Evolutionary conservation across 2,329 filamentous ascomycete species (phyloP), one percentile per base, ranked within the genome.

Genomic region (Fusarium lateritium): DNA sequence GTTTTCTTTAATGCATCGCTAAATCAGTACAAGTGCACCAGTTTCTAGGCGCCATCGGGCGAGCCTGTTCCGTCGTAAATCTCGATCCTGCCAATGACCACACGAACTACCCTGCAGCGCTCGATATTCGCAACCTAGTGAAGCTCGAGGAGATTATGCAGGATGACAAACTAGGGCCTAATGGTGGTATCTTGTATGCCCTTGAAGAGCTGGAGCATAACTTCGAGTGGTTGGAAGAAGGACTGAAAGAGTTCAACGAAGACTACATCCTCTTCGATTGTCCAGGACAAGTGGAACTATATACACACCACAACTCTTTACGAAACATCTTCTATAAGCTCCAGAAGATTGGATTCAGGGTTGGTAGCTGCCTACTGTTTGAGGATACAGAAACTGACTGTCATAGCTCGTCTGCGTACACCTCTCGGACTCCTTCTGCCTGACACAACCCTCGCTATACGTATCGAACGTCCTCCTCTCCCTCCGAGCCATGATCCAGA

Each of bases 251-350:
- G 75, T 84, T 97, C 40, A 91, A 88, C 82, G 93, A 98, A 69
- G 94, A 98, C 73, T 99, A 98, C 76, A 83, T 99, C 58, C 81
- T 99, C 13, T 98, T 99, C 69, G 96, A 99, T 82, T 98, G 96
- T 71, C 96, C 96, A 0, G 96, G 96, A 1, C 96, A 99, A 79
- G 95, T 98, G 49, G 96, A 99, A 81, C 87, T 99, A 7, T 98
- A 98, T 76, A 98, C 95, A 45, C 96, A 98, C 77, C 96, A 99
- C 81, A 90, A 91, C 58, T 97, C 94, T 15, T 83, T 99, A 71
- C 89, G 96, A 60, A 97, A 97, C 76, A 94, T 99, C 67, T 94
- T 99, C 80, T 92, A 94, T 76, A 90, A 88, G 78, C 86, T 99
- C 61, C 92, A 97, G 81, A 98, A 97, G 83, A 80, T 95, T 73